Conservation (phyloP, 805 yeast genomes). For the Yarrowia hollandica region DNA sequence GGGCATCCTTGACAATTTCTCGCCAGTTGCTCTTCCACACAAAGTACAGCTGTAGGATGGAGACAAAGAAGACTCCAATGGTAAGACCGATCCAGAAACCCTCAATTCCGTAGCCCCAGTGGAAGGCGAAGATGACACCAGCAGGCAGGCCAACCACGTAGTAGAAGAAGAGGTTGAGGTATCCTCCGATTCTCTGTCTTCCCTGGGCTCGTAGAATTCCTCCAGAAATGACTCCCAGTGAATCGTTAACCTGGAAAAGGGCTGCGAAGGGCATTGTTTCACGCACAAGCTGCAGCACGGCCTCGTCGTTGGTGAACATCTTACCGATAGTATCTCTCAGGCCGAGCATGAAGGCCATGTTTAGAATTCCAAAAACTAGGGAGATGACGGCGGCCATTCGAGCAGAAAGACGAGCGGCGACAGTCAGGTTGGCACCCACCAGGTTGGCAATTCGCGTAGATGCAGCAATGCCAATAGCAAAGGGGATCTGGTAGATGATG, state of each 20-base stretch:
- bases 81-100: constrained; percentile 81
- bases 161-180: constrained; percentile 67
- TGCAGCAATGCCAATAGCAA: constrained; percentile 67
- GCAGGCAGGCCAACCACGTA: constrained; percentile 60
- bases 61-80: constrained; percentile 56
- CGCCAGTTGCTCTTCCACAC: constrained; percentile 58
- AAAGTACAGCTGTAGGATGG: constrained; percentile 50
- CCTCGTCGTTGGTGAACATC: constrained; percentile 62
- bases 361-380: constrained; percentile 37
- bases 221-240: constrained; percentile 67
- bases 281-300: constrained; percentile 55
- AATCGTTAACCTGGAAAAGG: constrained; percentile 65
- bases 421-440: constrained; percentile 51
- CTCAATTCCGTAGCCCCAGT: constrained; percentile 48
- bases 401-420: constrained; percentile 42
- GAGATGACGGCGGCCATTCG: constrained; percentile 46
- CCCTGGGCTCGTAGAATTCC: constrained; percentile 79
- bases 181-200: constrained; percentile 69
- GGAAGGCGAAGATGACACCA: constrained; percentile 60
- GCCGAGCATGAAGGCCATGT: constrained; percentile 45
- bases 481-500: constrained; percentile 66
- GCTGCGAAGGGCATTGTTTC: constrained; percentile 64
- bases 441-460: constrained; percentile 71
- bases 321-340: constrained; percentile 53
- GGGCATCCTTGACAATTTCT: constrained; percentile 49